These are phyloP conservation scores for Trichoderma sp. DNA, from an alignment of 2,329 filamentous ascomycete genomes.

Conservation along the genomic window DNA sequence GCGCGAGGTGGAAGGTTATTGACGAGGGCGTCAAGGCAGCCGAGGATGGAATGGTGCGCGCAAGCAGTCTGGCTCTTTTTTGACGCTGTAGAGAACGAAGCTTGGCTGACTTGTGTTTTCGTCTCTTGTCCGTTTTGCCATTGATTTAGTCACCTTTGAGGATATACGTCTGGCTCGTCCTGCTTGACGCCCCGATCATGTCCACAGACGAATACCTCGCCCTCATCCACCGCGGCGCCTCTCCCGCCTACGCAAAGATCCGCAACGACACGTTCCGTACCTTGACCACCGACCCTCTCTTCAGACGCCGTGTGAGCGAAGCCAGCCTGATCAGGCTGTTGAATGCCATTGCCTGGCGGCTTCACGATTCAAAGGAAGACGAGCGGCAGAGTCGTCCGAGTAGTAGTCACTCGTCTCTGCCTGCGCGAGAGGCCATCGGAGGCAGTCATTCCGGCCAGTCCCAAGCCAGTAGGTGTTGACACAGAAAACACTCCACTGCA, in stretches of 20 bases:
- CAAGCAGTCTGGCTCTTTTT: background rate
- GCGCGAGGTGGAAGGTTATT: slow-evolving; percentile 71
- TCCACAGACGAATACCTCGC: slow-evolving; percentile 85
- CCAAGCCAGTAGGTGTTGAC: slow-evolving; percentile 41
- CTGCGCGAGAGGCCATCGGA: slow-evolving; percentile 39
- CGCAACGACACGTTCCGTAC: slow-evolving; percentile 98
- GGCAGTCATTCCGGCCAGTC: slow-evolving; percentile 44
- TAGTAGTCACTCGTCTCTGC: slow-evolving; percentile 43
- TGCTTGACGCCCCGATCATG: slow-evolving; percentile 84
- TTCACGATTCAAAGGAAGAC: slow-evolving; percentile 74
- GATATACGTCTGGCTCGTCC: slow-evolving; percentile 94
- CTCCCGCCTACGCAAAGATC: slow-evolving; percentile 94
- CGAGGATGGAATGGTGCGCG: slow-evolving; percentile 74
- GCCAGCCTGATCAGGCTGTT: slow-evolving; percentile 91
- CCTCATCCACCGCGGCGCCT: slow-evolving; percentile 89
- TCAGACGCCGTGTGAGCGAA: slow-evolving; percentile 91
- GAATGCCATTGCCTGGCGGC: slow-evolving; percentile 92
- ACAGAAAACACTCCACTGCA: background rate
- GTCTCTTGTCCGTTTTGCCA: background rate
- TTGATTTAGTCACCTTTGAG: slow-evolving; percentile 75
- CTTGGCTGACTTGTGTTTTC: background rate
- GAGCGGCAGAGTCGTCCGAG: slow-evolving; percentile 45
- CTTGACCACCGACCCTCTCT: slow-evolving; percentile 93
- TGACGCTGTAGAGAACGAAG: background rate
- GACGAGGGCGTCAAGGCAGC: slow-evolving; percentile 77